Conservation (phyloP, 208 protist genomes). For the Porcisia hertigi region DNA sequence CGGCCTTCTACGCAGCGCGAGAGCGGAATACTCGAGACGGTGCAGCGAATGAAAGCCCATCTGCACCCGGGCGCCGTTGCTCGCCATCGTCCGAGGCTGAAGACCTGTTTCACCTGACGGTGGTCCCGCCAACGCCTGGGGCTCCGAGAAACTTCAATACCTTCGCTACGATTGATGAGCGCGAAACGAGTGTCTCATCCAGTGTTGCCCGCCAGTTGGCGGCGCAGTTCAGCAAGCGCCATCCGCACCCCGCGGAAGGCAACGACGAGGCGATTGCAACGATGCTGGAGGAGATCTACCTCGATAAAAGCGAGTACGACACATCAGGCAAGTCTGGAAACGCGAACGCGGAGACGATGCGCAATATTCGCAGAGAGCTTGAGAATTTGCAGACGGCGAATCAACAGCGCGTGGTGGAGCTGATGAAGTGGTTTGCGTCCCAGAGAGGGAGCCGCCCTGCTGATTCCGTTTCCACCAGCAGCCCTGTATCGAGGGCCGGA, state of each 20-base stretch:
- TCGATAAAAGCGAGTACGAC: conserved; percentile 15
- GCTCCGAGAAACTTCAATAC: not conserved
- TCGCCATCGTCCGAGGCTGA: not conserved
- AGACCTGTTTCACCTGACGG: conserved; percentile 22
- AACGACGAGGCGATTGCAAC: conserved; percentile 9
- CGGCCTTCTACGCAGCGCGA: conserved; percentile 21
- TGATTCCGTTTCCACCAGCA: not conserved
- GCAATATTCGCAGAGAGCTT: conserved; percentile 41
- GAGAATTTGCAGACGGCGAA: conserved; percentile 50
- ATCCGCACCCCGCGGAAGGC: not conserved
- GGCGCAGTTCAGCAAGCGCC: conserved; percentile 25
- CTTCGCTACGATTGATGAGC: not conserved
- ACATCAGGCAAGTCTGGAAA: conserved; percentile 7
- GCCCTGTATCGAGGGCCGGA: not conserved
- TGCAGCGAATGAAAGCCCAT: not conserved
- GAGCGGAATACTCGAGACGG: not conserved
- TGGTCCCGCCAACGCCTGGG: not conserved
- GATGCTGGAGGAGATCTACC: conserved; percentile 29
- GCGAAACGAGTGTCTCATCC: not conserved
- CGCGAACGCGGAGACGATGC: conserved; percentile 39
- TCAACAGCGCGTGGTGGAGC: conserved; percentile 56
- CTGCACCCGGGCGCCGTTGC: not conserved
- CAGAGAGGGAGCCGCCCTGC: conserved; percentile 20
- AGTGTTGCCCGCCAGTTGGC: conserved; percentile 26
- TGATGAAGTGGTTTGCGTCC: conserved; percentile 42